phyloP scores from a whole-genome alignment of 805 yeast genomes.

The Millerozyma miso region DNA sequence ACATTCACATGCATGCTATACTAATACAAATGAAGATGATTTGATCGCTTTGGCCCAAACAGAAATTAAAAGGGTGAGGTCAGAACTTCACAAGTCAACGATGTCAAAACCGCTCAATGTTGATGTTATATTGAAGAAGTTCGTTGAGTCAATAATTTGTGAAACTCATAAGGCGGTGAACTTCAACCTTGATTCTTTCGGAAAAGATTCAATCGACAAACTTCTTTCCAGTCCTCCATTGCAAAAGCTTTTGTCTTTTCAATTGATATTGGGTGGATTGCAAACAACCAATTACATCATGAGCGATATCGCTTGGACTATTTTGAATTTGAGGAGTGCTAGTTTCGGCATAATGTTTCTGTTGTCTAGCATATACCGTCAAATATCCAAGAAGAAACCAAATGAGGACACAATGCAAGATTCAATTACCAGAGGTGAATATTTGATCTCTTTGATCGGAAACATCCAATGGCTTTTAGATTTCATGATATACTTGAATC shows the following conservation, averaged over 20 bases:
- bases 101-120: slow-evolving; percentile 11
- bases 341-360: slow-evolving; percentile 67
- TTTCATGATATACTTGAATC: slow-evolving; percentile 64
- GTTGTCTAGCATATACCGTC: slow-evolving; percentile 57
- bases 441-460: slow-evolving; percentile 62
- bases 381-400: slow-evolving; percentile 57
- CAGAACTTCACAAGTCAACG: slow-evolving; percentile 9
- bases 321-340: slow-evolving; percentile 64
- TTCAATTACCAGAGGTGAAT: slow-evolving; percentile 56
- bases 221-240: slow-evolving; percentile 72
- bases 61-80: slow-evolving; percentile 31
- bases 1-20: slow-evolving; percentile 69
- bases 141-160: slow-evolving; percentile 43
- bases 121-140: slow-evolving; percentile 12
- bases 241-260: slow-evolving; percentile 68
- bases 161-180: slow-evolving; percentile 77
- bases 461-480: slow-evolving; percentile 84
- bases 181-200: slow-evolving; percentile 59
- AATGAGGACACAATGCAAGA: slow-evolving; percentile 50
- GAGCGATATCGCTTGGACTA: slow-evolving; percentile 55
- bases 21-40: slow-evolving; percentile 66
- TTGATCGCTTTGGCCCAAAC: slow-evolving; percentile 52
- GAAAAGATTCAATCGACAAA: slow-evolving; percentile 72
- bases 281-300: slow-evolving; percentile 25
- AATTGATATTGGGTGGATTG: slow-evolving; percentile 56